Evolutionary conservation across 163 green algal genomes (phyloP), one percentile per base, ranked within the genome.

Genomic region (Coccomyxa subellipsoidea): DNA sequence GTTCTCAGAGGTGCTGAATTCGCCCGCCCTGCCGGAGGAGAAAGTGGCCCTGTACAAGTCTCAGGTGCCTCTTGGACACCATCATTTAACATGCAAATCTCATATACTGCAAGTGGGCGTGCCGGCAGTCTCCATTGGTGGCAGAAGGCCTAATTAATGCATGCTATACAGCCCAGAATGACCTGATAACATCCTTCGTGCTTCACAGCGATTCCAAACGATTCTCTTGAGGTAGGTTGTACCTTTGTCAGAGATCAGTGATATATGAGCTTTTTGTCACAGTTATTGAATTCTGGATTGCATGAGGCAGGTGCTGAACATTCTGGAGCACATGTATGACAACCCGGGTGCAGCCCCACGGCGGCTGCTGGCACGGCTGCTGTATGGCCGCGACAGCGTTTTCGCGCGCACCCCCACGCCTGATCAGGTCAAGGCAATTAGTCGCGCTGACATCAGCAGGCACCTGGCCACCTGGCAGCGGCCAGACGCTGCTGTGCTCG

Each of bases 401-500:
- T 97, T 94, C 82, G 91, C 93, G 0, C 86, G 93, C 34, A 85
- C 87, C 3, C 89, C 95, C 47, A 95, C 84, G 70, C 70, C 70
- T 7, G 54, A 31, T 5, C 80, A 87, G 76, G 81, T 95, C 0
- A 36, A 37, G 7, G 69, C 69, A n/a, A 85, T 95, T 29, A 89
- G 79, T 0, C 37, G 54, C 2, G 79, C 89, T 0, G 93, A 97
- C 81, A 32, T 95, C 18, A 69, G 35, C 0, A 27, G 4, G 32
- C 91, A 86, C 70, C 80, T 93, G 71, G 29, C 81, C 7, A 79
- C 6, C 23, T 95, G 90, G 90, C 80, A 95, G 86, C 87, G 91
- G 6, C 94, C 94, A 9, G 94, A 98, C 36, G 78, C 69, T 9
- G 88, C 93, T 4, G 86, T 97, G 39, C 85, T 98, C 78, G 95